A percentile compares a stretch with the other conserved stretches of the same genome.
These are phyloP conservation scores for Boletus sensibilis DNA, from an alignment of 768 basidiomycete species.

Conservation along the genomic window DNA sequence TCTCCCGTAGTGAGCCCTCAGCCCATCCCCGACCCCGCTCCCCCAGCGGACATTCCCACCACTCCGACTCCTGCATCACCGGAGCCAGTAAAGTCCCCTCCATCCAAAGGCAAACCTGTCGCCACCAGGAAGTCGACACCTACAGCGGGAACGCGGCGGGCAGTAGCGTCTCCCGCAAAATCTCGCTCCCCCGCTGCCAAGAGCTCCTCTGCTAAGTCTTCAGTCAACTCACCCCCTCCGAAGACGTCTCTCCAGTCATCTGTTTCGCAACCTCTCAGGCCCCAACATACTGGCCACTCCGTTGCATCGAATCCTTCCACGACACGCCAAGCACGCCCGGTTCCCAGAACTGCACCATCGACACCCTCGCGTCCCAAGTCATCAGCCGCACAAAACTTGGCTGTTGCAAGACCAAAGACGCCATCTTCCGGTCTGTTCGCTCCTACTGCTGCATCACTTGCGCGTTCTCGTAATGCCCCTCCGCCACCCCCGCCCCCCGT, in stretches of 20 bases:
- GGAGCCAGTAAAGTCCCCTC: conserved; percentile 21
- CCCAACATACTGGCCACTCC: conserved; percentile 45
- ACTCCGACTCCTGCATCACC: conserved; percentile 24
- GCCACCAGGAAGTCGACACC: conserved; percentile 22
- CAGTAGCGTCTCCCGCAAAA: conserved; percentile 31
- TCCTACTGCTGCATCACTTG: conserved; percentile 81
- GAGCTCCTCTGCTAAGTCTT: conserved; percentile 22
- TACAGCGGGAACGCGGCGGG: conserved; percentile 19
- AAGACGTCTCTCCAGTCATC: conserved; percentile 36
- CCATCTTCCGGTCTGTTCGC: conserved; percentile 71
- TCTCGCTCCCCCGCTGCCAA: conserved; percentile 21
- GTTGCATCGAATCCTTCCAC: conserved; percentile 34
- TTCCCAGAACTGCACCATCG: conserved; percentile 31
- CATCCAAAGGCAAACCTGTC: conserved; percentile 20
- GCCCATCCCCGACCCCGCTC: conserved; percentile 27
- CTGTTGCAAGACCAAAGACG: conserved; percentile 50
- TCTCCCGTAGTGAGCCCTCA: conserved; percentile 29
- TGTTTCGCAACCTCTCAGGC: conserved; percentile 36
- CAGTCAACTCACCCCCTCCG: conserved; percentile 26
- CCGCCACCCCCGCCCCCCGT: conserved; percentile 45
- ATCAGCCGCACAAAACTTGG: conserved; percentile 22
- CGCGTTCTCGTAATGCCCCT: conserved; percentile 57
- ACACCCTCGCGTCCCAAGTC: conserved; percentile 40
- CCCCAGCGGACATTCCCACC: conserved; percentile 16
- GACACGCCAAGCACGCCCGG: conserved; percentile 23